phyloP scores from a whole-genome alignment of 2,329 filamentous ascomycete species.

The Ophiostoma piceae region DNA sequence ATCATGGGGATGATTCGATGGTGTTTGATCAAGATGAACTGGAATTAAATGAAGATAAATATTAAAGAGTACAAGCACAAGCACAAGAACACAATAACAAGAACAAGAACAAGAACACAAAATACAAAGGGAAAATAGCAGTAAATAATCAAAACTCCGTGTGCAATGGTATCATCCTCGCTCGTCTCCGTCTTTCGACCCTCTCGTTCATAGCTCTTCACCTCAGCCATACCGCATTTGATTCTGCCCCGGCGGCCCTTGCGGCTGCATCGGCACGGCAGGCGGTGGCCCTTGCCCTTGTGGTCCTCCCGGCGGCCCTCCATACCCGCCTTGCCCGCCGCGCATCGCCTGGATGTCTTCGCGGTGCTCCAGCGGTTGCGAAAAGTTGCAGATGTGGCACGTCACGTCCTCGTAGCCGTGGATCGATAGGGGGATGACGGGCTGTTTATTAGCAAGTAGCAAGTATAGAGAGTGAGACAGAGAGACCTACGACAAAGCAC shows the following conservation, averaged over 20 bases:
- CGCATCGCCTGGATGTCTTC: conserved; percentile 51
- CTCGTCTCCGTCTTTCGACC: too few relatives aligned
- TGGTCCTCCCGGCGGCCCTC: not conserved
- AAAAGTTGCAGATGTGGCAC: conserved; percentile 72
- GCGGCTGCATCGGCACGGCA: conserved; percentile 33
- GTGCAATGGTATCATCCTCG: not conserved
- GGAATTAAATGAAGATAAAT: not conserved
- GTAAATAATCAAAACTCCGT: not conserved
- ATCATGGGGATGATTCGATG: not conserved
- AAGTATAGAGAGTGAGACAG: not conserved
- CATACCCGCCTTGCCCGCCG: conserved; percentile 31
- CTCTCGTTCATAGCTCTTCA: too few relatives aligned
- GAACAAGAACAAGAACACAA: not conserved
- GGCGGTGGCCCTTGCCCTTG: conserved; percentile 30
- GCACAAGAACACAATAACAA: too few relatives aligned
- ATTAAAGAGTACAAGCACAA: too few relatives aligned
- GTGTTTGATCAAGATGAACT: not conserved
- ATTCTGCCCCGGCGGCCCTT: conserved; percentile 29
- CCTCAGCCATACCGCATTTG: conserved; percentile 32
- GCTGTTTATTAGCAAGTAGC: conserved; percentile 38
- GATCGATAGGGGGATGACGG: conserved; percentile 65
- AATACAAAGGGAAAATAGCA: too few relatives aligned
- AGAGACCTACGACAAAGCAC: conserved; percentile 60
- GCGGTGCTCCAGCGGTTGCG: conserved; percentile 58
- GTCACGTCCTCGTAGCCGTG: conserved; percentile 63